phyloP scores from a whole-genome alignment of 225 moss, liverwort and hornwort genomes.

The Ulota crispa region DNA sequence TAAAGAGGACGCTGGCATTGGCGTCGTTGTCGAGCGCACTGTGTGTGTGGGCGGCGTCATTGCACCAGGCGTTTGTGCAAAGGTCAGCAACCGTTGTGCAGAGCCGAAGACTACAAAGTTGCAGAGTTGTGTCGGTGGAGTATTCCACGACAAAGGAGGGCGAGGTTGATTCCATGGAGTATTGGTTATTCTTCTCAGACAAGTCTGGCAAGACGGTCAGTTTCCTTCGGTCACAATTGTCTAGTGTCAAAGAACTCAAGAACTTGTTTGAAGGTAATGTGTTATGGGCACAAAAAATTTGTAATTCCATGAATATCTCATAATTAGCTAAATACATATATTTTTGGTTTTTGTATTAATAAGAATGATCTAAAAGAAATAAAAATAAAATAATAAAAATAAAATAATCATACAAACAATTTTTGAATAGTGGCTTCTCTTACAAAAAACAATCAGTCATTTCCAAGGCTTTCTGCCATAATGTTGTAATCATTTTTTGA shows the following conservation, averaged over 20 bases:
- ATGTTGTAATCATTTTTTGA: slow-evolving; percentile 53
- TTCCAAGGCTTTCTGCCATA: slow-evolving; percentile 43
- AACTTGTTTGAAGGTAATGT: too few relatives aligned
- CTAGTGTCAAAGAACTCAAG: too few relatives aligned
- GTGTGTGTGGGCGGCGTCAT: slow-evolving; percentile 20
- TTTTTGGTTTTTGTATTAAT: too few relatives aligned
- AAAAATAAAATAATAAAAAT: too few relatives aligned
- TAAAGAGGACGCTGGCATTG: slow-evolving; percentile 42
- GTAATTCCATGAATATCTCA: too few relatives aligned
- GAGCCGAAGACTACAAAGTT: slow-evolving; percentile 28
- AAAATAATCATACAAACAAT: not conserved
- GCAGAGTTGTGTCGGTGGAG: slow-evolving; percentile 43
- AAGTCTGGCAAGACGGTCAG: slow-evolving; percentile 16
- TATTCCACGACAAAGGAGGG: slow-evolving; percentile 65
- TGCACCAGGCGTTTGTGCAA: slow-evolving; percentile 26
- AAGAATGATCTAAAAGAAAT: not conserved
- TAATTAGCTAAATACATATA: too few relatives aligned
- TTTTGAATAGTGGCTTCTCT: slow-evolving; percentile 48
- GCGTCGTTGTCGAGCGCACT: slow-evolving; percentile 29
- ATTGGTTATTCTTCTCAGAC: slow-evolving; percentile 69
- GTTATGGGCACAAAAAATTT: too few relatives aligned
- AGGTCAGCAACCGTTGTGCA: slow-evolving; percentile 20
- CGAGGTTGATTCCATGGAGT: slow-evolving; percentile 66
- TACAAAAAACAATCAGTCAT: slow-evolving; percentile 48
- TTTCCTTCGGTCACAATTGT: not conserved